A percentile compares a stretch with the other conserved stretches of the same genome.
phyloP scores from a whole-genome alignment of 305 asterid species.

The Coffea humblotiana region DNA sequence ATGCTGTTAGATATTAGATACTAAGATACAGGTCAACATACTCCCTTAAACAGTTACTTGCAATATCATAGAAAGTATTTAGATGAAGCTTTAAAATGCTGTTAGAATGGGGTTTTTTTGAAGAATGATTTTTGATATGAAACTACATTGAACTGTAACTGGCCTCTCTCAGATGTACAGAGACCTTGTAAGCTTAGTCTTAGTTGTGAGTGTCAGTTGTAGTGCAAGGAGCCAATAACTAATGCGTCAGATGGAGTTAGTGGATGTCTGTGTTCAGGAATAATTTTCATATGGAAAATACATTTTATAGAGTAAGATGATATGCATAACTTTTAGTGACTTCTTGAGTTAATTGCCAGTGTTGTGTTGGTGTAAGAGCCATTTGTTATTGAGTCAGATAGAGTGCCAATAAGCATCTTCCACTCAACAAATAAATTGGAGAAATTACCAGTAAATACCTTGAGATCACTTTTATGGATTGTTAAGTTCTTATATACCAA shows the following conservation, averaged over 20 bases:
- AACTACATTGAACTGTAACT: not conserved
- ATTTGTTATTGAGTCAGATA: not conserved
- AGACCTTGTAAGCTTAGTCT: not conserved
- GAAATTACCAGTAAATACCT: not conserved
- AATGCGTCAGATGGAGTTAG: too few relatives aligned
- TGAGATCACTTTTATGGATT: not conserved
- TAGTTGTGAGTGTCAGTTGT: too few relatives aligned
- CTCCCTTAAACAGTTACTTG: not conserved
- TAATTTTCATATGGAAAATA: too few relatives aligned
- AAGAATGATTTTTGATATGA: not conserved
- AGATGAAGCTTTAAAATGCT: not conserved
- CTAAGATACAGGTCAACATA: not conserved
- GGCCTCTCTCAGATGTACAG: not conserved
- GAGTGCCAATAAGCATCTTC: not conserved
- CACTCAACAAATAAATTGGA: not conserved
- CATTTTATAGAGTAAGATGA: not conserved
- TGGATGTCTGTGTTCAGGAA: too few relatives aligned
- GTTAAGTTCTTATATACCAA: not conserved
- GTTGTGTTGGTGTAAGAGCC: not conserved
- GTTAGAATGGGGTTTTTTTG: not conserved
- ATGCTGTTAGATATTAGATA: not conserved
- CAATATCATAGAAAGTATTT: not conserved
- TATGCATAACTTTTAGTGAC: not conserved
- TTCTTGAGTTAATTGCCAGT: not conserved
- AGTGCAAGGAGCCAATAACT: too few relatives aligned